Base-by-base conservation (phyloP, 768 basidiomycete genomes). In the Termitomyces sp. region DNA sequence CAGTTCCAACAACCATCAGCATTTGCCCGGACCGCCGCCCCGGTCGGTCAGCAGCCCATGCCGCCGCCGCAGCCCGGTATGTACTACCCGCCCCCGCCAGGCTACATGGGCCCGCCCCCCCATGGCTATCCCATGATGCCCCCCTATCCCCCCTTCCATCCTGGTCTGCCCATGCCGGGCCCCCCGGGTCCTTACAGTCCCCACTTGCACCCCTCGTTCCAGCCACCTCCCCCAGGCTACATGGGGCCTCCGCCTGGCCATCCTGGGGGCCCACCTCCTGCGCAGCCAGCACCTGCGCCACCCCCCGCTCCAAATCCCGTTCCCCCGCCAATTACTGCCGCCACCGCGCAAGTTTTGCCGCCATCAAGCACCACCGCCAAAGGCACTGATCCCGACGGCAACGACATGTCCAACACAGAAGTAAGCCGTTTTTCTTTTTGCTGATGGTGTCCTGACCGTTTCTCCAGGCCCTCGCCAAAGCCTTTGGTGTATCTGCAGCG, bases 381-480 rank as follows among this genome's bases (percentile, higher is more conserved):
- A 69, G 91, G 90, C 54, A 84, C 87, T 65, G 92, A 94, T 69
- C 92, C 92, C 4, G 83, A 89, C 62, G 83, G 86, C 7, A 87
- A 91, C 65, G 90, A 94, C 72, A 83, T 93, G 80, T 89, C 90
- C 54, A 86, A 82, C 69, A 82, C 88, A 7, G 84, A 84, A 65
- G 85, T 84, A 66, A 50, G 73, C 69, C 50, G 11, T 7, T 13
- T 42, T 33, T 5, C 22, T 46, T 2, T 59, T 20, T 49, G 50
- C 24, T 39, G 28, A 28, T 28, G n/a, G n/a, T 18, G 39, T 56
- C 33, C 61, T 51, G 4, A 24, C 40, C 28, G 4, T 18, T 12
- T 32, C 54, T 20, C 2, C 22, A 87, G 81, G 80, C 89, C 28
- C 82, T 92, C 53, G 91, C 89, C 45, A 90, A 87, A 73, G 86